phyloP scores from a whole-genome alignment of 2,329 filamentous ascomycete genomes.

The Hypoxylon sp. region DNA sequence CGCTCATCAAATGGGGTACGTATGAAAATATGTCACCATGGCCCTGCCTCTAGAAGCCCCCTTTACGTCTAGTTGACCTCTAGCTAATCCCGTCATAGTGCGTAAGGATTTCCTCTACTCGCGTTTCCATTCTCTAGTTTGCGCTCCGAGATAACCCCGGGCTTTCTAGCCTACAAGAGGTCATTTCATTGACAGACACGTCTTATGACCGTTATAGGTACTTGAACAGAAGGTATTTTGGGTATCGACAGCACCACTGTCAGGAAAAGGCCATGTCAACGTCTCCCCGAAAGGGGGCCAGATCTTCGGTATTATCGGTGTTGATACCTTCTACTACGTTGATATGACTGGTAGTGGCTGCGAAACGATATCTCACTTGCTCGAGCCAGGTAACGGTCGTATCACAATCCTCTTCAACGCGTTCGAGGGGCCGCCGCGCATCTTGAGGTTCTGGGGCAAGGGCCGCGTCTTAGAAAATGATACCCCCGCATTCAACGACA shows the following conservation, averaged over 20 bases:
- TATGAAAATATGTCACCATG: background rate
- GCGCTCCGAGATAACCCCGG: background rate
- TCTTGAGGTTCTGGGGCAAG: constrained; percentile 58
- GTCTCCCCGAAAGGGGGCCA: constrained; percentile 81
- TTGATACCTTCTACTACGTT: constrained; percentile 68
- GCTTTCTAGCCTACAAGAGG: background rate
- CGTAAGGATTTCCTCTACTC: background rate
- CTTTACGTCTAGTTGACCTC: background rate
- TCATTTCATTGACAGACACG: background rate
- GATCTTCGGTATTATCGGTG: constrained; percentile 55
- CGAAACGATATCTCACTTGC: constrained; percentile 82
- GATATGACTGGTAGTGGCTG: constrained; percentile 82
- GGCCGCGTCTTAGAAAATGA: constrained; percentile 57
- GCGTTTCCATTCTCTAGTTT: background rate
- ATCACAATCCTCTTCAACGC: constrained; percentile 79
- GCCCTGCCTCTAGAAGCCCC: background rate
- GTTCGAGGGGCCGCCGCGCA: constrained; percentile 58
- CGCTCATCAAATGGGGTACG: constrained; percentile 2
- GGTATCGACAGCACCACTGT: constrained; percentile 78
- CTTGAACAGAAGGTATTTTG: constrained; percentile 80
- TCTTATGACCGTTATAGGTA: constrained; percentile 64
- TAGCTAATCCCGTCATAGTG: background rate
- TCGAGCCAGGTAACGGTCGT: constrained; percentile 77
- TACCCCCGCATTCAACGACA: constrained; percentile 52
- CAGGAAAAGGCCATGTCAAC: constrained; percentile 77